Base-by-base conservation (phyloP, 768 basidiomycete species). In the Boletus pseudopeckii region DNA sequence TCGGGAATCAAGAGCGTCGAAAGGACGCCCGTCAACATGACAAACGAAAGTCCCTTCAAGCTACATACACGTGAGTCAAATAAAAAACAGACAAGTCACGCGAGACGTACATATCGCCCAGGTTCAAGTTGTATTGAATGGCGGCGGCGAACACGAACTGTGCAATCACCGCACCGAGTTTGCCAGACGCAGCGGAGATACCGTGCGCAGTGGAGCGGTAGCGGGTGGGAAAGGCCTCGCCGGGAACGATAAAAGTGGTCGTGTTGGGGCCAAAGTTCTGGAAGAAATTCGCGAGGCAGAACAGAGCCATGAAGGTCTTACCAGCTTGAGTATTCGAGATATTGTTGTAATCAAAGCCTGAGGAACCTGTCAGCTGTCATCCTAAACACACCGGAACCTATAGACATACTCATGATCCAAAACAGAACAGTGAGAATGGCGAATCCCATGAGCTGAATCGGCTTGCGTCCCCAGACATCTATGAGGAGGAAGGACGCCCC, bases 271-370 rank as follows among this genome's bases (percentile, higher is more conserved):
- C 89, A 57, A 89, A 91, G 71, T 92, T 91, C 73, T 88, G 85
- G 84, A 90, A 89, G 74, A 90, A 90, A 68, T 87, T 85, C 62
- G 88, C 79, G 15, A 92, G 72, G 67, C 88, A 88, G 73, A 91
- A 91, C 22, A 89, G 77, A 69, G 84, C 84, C 47, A 89, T 81
- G 67, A 92, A 88, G 5, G 77, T 85, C 24, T 26, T 26, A 13
- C 55, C 74, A 13, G 70, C 66, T 7, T 2, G 28, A 32, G 30
- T 5, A 3, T 17, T 9, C 7, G 4, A 20, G 60, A 83, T 73
- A 61, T 74, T 74, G 59, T 82, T 74, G 59, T 78, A 88, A 11
- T 70, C 85, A 67, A 88, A 89, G 55, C 85, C 85, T 84, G 47
- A 44, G 42, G 22, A 24, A 17, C 60, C 43, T 17, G 43, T 54